A percentile compares a stretch with the other conserved stretches of the same genome.
These are phyloP conservation scores for Allantophomopsis lycopodina DNA, from an alignment of 2,329 filamentous ascomycete species.

Conservation along the genomic window DNA sequence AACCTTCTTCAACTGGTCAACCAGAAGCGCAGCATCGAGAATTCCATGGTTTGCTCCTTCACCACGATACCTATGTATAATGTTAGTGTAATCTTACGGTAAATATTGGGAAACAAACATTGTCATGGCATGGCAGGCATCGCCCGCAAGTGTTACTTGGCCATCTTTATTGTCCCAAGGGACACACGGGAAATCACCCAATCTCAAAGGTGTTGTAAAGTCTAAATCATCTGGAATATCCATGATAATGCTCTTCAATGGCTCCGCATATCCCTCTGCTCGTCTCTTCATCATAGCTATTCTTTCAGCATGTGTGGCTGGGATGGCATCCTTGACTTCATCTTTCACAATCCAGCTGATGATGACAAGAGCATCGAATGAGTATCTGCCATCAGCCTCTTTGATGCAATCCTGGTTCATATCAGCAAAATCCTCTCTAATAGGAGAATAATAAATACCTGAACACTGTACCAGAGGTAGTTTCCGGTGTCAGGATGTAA, in stretches of 20 bases:
- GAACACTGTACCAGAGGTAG: conserved; percentile 34
- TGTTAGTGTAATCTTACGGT: background rate
- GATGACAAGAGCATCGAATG: conserved; percentile 28
- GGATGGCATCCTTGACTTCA: conserved; percentile 18
- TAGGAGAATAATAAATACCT: conserved; percentile 12
- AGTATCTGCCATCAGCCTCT: conserved; percentile 21
- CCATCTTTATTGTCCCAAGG: conserved; percentile 27
- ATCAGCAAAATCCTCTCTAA: background rate
- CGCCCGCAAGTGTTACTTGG: conserved; percentile 30
- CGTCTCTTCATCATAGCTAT: conserved; percentile 23
- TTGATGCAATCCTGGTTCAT: too few species aligned
- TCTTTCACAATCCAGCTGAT: conserved; percentile 29
- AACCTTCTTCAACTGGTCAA: conserved; percentile 5
- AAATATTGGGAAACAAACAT: conserved; percentile 19
- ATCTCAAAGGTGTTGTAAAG: conserved; percentile 13
- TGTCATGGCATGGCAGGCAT: conserved; percentile 40
- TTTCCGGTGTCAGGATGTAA: conserved; percentile 33
- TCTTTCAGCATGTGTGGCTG: conserved; percentile 16
- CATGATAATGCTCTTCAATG: conserved; percentile 26
- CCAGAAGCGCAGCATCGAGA: conserved; percentile 31
- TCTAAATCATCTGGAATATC: conserved; percentile 26
- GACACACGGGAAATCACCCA: conserved; percentile 20
- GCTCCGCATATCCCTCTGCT: conserved; percentile 22
- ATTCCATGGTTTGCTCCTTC: conserved; percentile 43
- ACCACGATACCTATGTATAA: conserved; percentile 28